A percentile compares a stretch with the other conserved stretches of the same genome.
Evolutionary conservation across 1,284 basidiomycete genomes (phyloP).

Genomic region (Cerrena zonata): DNA sequence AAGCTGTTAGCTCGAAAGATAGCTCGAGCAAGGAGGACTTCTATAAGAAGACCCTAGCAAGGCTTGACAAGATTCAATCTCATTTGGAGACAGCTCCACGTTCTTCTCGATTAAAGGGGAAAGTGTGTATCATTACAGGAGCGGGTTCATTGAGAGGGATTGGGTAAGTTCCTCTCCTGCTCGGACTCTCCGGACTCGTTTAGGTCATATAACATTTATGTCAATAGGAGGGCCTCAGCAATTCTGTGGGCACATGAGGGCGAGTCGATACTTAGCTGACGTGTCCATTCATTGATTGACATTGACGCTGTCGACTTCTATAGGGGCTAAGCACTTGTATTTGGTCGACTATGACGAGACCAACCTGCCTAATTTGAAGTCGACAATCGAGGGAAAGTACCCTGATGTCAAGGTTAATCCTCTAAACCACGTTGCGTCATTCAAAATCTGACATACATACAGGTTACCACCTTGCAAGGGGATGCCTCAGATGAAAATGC

Average conservation of each 20-base stretch:
- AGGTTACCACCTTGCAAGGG: slow-evolving; percentile 69
- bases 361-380: slow-evolving; percentile 69
- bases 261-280: slow-evolving; percentile 22
- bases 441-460: not conserved
- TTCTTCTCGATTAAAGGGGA: slow-evolving; percentile 59
- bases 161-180: slow-evolving; percentile 46
- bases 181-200: slow-evolving; percentile 8
- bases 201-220: slow-evolving; percentile 6
- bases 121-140: slow-evolving; percentile 89
- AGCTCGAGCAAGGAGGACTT: slow-evolving; percentile 34
- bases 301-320: not conserved
- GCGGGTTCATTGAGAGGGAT: slow-evolving; percentile 80
- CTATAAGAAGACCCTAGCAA: slow-evolving; percentile 51
- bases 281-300: slow-evolving; percentile 6
- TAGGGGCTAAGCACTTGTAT: slow-evolving; percentile 81
- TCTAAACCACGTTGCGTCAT: not conserved
- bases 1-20: slow-evolving; percentile 1
- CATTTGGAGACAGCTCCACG: slow-evolving; percentile 61
- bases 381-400: slow-evolving; percentile 63
- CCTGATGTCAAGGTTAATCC: slow-evolving; percentile 70
- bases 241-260: slow-evolving; percentile 79
- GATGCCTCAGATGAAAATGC: slow-evolving; percentile 81
- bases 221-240: slow-evolving; percentile 66
- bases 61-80: slow-evolving; percentile 64
- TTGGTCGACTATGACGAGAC: slow-evolving; percentile 71